phyloP scores from a whole-genome alignment of 345 rosid species.

The Salix caprea region DNA sequence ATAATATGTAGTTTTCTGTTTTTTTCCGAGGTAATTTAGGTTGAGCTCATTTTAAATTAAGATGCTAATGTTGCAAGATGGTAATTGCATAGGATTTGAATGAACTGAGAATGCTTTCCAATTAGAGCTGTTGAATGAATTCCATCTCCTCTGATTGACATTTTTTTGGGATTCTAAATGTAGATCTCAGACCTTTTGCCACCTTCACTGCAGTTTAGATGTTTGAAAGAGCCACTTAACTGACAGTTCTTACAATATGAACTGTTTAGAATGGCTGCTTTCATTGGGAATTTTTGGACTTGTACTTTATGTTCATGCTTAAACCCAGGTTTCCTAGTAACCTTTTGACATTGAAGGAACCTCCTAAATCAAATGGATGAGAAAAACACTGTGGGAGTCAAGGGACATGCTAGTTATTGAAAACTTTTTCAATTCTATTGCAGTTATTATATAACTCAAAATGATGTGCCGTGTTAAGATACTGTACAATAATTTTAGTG shows the following conservation, averaged over 20 bases:
- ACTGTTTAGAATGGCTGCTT: too few species aligned
- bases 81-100: background rate
- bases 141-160: background rate
- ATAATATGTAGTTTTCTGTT: too few species aligned
- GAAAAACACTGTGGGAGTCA: background rate
- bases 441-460: background rate
- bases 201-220: background rate
- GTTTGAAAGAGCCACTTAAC: background rate
- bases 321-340: too few species aligned
- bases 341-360: too few species aligned
- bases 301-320: too few species aligned
- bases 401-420: background rate
- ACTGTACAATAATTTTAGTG: background rate
- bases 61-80: background rate
- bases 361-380: too few species aligned
- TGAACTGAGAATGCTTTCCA: background rate
- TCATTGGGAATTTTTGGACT: too few species aligned
- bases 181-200: background rate
- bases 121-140: background rate
- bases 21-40: too few species aligned
- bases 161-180: background rate
- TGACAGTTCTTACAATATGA: background rate
- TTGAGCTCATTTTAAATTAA: too few species aligned
- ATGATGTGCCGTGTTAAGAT: too few species aligned
- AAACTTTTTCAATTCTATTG: background rate